Conservation (phyloP, 306 rosid genomes). For the Purshia tridentata region DNA sequence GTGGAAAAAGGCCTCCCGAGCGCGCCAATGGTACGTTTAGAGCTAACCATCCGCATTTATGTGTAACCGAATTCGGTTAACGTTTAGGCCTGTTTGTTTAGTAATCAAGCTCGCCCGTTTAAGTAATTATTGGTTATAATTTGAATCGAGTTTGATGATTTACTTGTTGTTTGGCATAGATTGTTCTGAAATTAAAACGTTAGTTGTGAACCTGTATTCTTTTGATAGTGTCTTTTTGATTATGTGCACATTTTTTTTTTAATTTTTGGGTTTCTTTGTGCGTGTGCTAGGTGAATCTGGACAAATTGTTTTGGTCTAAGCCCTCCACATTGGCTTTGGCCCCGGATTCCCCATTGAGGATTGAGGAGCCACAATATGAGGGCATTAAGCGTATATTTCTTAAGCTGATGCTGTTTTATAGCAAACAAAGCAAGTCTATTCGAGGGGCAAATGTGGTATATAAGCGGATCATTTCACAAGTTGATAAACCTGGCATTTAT, state of each 20-base stretch:
- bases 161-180: not conserved
- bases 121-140: not conserved
- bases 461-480: constrained; percentile 70
- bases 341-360: constrained; percentile 59
- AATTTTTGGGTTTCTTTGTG: not conserved
- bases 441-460: constrained; percentile 89
- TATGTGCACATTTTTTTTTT: not conserved
- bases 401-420: constrained; percentile 71
- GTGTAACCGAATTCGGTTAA: not conserved
- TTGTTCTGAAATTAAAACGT: not conserved
- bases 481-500: constrained; percentile 78
- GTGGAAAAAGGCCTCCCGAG: constrained; percentile 29
- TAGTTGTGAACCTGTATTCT: not conserved
- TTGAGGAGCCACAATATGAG: constrained; percentile 71
- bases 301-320: constrained; percentile 78
- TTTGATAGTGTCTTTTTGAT: not conserved
- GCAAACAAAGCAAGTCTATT: constrained; percentile 89
- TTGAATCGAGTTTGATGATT: not conserved
- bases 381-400: constrained; percentile 67
- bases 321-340: constrained; percentile 76
- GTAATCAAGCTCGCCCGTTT: not conserved
- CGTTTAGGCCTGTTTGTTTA: not conserved
- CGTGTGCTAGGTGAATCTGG: constrained; percentile 49
- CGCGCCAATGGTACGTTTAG: constrained; percentile 37
- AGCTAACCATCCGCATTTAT: not conserved